Evolutionary conservation across 495 filamentous ascomycete genomes (phyloP).

Genomic region (Thermochaetoides thermophila): DNA sequence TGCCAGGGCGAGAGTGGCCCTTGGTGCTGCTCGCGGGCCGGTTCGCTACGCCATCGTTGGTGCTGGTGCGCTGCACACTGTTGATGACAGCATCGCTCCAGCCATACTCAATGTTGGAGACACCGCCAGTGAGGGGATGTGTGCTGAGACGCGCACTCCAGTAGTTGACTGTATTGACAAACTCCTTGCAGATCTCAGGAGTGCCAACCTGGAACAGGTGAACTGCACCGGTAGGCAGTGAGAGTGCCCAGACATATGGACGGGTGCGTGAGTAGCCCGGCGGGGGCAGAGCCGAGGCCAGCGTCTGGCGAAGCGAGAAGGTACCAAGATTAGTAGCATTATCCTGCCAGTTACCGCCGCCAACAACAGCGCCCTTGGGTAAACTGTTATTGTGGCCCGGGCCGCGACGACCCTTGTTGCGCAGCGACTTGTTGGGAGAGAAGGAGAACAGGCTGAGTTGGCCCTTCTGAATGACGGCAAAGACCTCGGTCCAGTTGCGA

Average conservation of each 20-base stretch:
- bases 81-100: conserved; percentile 89
- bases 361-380: conserved; percentile 51
- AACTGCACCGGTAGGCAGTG: conserved; percentile 79
- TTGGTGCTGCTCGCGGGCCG: conserved; percentile 13
- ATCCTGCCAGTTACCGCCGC: conserved; percentile 93
- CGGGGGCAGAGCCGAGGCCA: conserved; percentile 76
- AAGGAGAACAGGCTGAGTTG: conserved; percentile 93
- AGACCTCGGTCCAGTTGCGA: conserved; percentile 84
- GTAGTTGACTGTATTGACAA: conserved; percentile 90
- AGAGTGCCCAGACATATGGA: conserved; percentile 92
- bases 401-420: conserved; percentile 45
- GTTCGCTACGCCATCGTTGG: conserved; percentile 24
- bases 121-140: conserved; percentile 76
- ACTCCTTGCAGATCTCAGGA: conserved; percentile 85
- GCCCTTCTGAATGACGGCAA: conserved; percentile 97
- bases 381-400: conserved; percentile 20
- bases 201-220: conserved; percentile 97
- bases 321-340: conserved; percentile 77
- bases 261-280: conserved; percentile 85
- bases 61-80: conserved; percentile 42
- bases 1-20: conserved; percentile 29
- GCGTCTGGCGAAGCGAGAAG: conserved; percentile 81
- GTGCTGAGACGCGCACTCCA: conserved; percentile 92
- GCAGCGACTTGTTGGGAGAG: conserved; percentile 55
- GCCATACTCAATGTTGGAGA: conserved; percentile 95